phyloP scores from a whole-genome alignment of 805 yeast species.

The Dipodascus geniculatus region DNA sequence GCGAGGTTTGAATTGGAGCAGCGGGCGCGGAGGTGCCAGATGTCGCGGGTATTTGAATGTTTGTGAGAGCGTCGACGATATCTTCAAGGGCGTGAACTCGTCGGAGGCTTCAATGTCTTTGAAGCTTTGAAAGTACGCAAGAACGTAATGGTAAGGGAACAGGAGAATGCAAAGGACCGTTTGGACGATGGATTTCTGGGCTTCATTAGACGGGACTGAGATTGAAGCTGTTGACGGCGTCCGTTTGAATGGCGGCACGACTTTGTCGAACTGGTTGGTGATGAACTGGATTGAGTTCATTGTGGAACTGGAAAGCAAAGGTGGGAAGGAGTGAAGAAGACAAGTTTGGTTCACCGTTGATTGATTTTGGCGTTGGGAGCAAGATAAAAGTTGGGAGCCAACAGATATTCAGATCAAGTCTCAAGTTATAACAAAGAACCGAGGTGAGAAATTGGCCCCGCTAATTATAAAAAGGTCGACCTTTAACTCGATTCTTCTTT shows the following conservation, averaged over 20 bases:
- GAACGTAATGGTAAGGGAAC: neutral
- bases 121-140: neutral
- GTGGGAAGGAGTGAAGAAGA: neutral
- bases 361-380: neutral
- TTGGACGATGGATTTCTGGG: neutral
- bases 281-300: slow-evolving; percentile 21
- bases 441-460: too few relatives aligned
- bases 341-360: neutral
- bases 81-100: neutral
- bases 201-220: neutral
- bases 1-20: slow-evolving; percentile 12
- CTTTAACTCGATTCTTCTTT: neutral
- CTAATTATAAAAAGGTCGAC: neutral
- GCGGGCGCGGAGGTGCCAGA: slow-evolving; percentile 14
- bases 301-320: neutral
- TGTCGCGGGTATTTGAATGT: slow-evolving; percentile 1
- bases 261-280: slow-evolving; percentile 19
- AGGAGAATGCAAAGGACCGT: neutral
- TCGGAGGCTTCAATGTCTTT: neutral
- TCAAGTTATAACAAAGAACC: neutral
- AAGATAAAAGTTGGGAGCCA: neutral
- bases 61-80: neutral
- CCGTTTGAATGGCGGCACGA: slow-evolving; percentile 7
- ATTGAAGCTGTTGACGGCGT: neutral
- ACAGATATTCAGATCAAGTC: neutral